Evolutionary conservation across 78 protist genomes (phyloP).

Genomic region (Planoprotostelium fungivorum): DNA sequence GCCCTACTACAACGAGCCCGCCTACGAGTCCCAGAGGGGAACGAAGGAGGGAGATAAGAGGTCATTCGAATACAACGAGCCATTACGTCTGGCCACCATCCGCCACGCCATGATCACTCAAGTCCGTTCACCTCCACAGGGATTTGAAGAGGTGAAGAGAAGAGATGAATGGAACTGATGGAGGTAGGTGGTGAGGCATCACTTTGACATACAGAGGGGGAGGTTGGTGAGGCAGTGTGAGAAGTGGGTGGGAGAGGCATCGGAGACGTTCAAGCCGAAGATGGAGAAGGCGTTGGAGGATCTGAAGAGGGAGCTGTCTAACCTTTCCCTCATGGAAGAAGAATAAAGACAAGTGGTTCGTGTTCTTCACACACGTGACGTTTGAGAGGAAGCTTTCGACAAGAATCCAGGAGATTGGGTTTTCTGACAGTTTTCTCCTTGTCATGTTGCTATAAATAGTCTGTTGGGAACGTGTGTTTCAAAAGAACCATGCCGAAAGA

Average conservation of each 20-base stretch:
- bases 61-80: constrained; percentile 25
- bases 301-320: not conserved
- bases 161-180: not conserved
- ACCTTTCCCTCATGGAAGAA: not conserved
- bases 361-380: too few species aligned
- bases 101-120: constrained; percentile 58
- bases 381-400: too few species aligned
- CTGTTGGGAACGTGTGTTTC: too few species aligned
- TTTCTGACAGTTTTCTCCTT: too few species aligned
- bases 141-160: constrained; percentile 31
- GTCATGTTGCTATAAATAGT: too few species aligned
- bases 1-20: constrained; percentile 89
- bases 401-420: too few species aligned
- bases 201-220: constrained; percentile 9
- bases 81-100: constrained; percentile 33
- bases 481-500: too few species aligned
- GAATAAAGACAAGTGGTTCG: too few species aligned
- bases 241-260: not conserved
- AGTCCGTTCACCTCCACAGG: constrained; percentile 28
- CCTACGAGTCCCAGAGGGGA: constrained; percentile 63
- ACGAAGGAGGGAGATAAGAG: constrained; percentile 17
- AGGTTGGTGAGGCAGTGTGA: not conserved
- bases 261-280: not conserved
- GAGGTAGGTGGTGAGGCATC: constrained; percentile 6
- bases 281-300: not conserved